phyloP scores from a whole-genome alignment of 2,329 filamentous ascomycete species.

The Colletotrichum incanum region DNA sequence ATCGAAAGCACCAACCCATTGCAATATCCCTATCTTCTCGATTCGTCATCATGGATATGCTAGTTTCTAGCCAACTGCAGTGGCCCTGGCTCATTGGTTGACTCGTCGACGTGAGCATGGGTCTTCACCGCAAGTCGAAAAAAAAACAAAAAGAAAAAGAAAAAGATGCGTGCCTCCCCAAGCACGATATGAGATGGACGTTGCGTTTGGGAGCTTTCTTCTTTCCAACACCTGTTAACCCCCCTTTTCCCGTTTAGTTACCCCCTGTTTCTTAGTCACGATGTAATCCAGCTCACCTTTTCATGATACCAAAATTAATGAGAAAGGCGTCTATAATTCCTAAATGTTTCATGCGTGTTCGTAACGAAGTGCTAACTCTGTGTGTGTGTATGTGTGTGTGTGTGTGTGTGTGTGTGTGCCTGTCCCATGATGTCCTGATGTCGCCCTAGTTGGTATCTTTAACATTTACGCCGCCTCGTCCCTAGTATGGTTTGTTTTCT shows the following conservation, averaged over 20 bases:
- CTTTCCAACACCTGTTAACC: conserved; percentile 42
- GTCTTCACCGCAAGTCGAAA: conserved; percentile 5
- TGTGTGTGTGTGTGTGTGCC: conserved; percentile 14
- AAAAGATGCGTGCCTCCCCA: neutral
- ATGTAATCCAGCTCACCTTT: conserved; percentile 61
- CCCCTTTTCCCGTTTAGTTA: conserved; percentile 41
- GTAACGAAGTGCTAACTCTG: conserved; percentile 20
- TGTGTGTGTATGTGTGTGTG: conserved; percentile 6
- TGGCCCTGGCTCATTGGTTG: conserved; percentile 9
- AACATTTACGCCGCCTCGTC: conserved; percentile 29
- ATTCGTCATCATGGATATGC: conserved; percentile 34
- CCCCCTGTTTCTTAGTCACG: conserved; percentile 54
- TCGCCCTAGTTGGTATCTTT: conserved; percentile 40
- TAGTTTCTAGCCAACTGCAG: conserved; percentile 18
- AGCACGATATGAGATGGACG: conserved; percentile 28
- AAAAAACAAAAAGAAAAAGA: neutral
- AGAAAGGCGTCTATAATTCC: conserved; percentile 48
- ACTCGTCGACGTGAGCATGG: conserved; percentile 2
- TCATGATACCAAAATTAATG: conserved; percentile 65
- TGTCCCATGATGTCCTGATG: conserved; percentile 8
- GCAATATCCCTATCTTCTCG: conserved; percentile 19
- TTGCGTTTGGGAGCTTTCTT: conserved; percentile 38
- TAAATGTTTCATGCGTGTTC: conserved; percentile 34
- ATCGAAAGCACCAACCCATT: conserved; percentile 26
- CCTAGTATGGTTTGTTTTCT: neutral